Evolutionary conservation across 345 rosid species (phyloP).

Genomic region (Melaleuca alternifolia): DNA sequence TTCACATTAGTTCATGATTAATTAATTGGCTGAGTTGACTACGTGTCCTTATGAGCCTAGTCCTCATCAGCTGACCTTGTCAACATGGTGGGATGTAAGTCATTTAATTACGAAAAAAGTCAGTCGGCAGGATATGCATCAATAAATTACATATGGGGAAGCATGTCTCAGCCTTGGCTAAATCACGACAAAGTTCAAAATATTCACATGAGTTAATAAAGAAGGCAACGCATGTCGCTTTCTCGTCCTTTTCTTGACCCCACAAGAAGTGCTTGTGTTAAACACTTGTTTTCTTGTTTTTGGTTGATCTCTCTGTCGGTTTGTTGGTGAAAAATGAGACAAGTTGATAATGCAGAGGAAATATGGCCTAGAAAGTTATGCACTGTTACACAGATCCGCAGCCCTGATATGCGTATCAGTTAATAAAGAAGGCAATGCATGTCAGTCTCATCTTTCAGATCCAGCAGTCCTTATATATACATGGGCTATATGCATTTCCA

Average conservation of each 20-base stretch:
- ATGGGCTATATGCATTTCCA: not conserved
- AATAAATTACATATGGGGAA: not conserved
- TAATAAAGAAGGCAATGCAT: too few species aligned
- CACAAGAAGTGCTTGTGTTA: not conserved
- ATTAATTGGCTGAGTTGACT: not conserved
- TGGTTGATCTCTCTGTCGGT: not conserved
- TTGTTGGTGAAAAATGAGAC: not conserved
- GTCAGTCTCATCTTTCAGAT: not conserved
- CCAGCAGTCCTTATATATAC: not conserved
- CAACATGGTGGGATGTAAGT: not conserved
- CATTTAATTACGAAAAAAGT: not conserved
- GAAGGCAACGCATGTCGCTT: not conserved
- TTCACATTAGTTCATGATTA: not conserved
- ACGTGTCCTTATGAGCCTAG: not conserved
- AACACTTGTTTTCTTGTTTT: not conserved
- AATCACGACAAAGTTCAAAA: not conserved
- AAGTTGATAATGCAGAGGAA: not conserved
- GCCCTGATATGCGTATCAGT: not conserved
- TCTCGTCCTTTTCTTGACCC: not conserved
- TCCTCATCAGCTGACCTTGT: not conserved
- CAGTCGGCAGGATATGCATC: not conserved
- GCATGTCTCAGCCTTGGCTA: not conserved
- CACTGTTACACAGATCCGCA: not conserved
- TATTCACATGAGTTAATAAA: not conserved
- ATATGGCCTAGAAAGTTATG: not conserved